A percentile compares a stretch with the other conserved stretches of the same genome.
phyloP scores from a whole-genome alignment of 805 yeast genomes.

The Saturnispora serradocipensis region DNA sequence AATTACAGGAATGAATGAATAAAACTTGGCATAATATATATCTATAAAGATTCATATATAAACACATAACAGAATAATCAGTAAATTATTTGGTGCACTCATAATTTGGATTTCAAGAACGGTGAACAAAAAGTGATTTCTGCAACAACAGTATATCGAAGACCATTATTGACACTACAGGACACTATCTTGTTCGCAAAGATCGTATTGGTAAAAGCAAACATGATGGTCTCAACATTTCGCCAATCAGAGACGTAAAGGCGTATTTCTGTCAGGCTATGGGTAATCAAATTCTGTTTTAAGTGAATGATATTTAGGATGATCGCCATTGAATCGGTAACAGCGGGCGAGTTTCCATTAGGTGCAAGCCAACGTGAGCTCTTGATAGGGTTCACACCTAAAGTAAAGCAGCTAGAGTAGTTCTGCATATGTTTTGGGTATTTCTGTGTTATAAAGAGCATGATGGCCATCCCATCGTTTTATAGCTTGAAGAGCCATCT shows the following conservation, averaged over 20 bases:
- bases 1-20: background rate
- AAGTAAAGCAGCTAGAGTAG: constrained; percentile 1
- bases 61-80: background rate
- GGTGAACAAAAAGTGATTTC: background rate
- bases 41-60: background rate
- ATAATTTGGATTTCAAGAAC: constrained; percentile 12
- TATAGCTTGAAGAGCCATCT: background rate
- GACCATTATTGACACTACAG: constrained; percentile 2
- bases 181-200: background rate
- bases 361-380: background rate
- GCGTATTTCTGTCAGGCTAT: background rate
- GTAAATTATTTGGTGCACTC: constrained; percentile 4
- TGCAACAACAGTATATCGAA: constrained; percentile 4
- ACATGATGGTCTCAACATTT: background rate
- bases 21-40: background rate
- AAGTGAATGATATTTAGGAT: background rate
- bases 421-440: constrained; percentile 1
- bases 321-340: background rate
- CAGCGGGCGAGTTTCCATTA: background rate
- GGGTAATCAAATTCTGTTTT: background rate
- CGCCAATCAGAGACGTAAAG: constrained; percentile 1
- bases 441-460: background rate
- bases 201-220: background rate
- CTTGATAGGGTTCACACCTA: background rate
- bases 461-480: constrained; percentile 4